Evolutionary conservation across 2,329 filamentous ascomycete genomes (phyloP).

Genomic region (Byssochlamys sp.): DNA sequence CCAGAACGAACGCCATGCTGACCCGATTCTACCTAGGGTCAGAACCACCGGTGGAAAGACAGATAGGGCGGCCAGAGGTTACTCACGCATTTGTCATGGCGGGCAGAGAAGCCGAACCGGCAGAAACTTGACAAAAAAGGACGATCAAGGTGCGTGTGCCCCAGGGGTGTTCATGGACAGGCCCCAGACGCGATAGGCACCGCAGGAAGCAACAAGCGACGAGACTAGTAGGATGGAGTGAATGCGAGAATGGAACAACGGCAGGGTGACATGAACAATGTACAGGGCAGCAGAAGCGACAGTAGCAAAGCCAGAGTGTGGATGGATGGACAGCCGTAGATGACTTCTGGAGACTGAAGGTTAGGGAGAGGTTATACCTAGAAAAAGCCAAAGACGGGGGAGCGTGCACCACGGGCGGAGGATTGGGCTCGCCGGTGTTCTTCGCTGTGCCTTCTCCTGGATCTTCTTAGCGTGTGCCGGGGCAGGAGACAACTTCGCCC

Average conservation of each 20-base stretch:
- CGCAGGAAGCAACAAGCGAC: background rate
- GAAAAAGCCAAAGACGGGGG: background rate
- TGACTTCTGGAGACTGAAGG: background rate
- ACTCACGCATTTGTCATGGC: slow-evolving; percentile 5
- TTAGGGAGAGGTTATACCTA: background rate
- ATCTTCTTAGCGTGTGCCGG: slow-evolving; percentile 5
- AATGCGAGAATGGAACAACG: background rate
- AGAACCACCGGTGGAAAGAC: background rate
- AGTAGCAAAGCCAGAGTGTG: background rate
- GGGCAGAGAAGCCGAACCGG: background rate
- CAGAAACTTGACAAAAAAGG: background rate
- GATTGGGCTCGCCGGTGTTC: background rate
- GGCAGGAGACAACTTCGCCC: slow-evolving; percentile 4
- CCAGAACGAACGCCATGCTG: slow-evolving; percentile 83
- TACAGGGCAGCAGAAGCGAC: background rate
- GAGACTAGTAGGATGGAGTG: background rate
- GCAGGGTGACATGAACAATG: background rate
- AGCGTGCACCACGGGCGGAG: background rate
- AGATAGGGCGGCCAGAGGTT: background rate
- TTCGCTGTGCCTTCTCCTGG: slow-evolving; percentile 2
- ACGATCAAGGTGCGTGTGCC: background rate
- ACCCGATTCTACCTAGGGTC: slow-evolving; percentile 47
- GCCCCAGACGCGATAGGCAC: background rate
- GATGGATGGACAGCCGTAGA: background rate
- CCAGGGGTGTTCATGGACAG: background rate